A percentile compares a stretch with the other conserved stretches of the same genome.
These are phyloP conservation scores for Soucietia sequanensis DNA, from an alignment of 805 yeast species.

Conservation along the genomic window DNA sequence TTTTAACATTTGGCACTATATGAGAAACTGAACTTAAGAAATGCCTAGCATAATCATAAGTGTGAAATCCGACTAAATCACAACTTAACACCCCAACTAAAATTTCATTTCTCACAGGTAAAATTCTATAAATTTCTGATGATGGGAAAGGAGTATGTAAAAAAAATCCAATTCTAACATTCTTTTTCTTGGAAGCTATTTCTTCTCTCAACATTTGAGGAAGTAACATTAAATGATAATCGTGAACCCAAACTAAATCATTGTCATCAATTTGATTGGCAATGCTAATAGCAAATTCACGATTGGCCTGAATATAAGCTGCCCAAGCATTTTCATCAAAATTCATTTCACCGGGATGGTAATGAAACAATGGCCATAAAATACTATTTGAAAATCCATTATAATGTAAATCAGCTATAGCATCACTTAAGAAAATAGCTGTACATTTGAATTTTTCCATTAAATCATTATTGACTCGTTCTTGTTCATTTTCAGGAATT, in stretches of 20 bases:
- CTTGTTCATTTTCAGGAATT: constrained; percentile 74
- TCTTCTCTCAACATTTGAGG: constrained; percentile 82
- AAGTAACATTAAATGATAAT: constrained; percentile 91
- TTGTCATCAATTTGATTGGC: constrained; percentile 69
- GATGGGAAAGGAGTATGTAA: constrained; percentile 98
- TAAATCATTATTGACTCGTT: constrained; percentile 65
- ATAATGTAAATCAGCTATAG: constrained; percentile 91
- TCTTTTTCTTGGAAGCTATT: constrained; percentile 45
- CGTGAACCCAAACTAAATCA: constrained; percentile 97
- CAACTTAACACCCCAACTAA: constrained; percentile 89
- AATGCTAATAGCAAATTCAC: constrained; percentile 73
- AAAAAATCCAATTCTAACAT: constrained; percentile 86
- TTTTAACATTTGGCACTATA: constrained; percentile 68
- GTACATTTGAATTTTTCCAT: constrained; percentile 79
- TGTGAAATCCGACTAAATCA: constrained; percentile 95
- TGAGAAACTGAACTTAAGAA: constrained; percentile 87
- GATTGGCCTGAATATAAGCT: constrained; percentile 92
- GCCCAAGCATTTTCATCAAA: constrained; percentile 98
- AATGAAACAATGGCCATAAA: constrained; percentile 97
- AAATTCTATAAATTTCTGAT: constrained; percentile 89
- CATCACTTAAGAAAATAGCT: constrained; percentile 85
- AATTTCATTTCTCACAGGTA: constrained; percentile 93
- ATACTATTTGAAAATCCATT: constrained; percentile 95
- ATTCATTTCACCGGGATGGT: constrained; percentile 98
- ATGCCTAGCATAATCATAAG: constrained; percentile 98